Percentiles rank a stretch among this genome's conserved stretches.
Evolutionary conservation across 2,329 filamentous ascomycete genomes (phyloP).

Genomic region (Arthrobotrys megalospora): DNA sequence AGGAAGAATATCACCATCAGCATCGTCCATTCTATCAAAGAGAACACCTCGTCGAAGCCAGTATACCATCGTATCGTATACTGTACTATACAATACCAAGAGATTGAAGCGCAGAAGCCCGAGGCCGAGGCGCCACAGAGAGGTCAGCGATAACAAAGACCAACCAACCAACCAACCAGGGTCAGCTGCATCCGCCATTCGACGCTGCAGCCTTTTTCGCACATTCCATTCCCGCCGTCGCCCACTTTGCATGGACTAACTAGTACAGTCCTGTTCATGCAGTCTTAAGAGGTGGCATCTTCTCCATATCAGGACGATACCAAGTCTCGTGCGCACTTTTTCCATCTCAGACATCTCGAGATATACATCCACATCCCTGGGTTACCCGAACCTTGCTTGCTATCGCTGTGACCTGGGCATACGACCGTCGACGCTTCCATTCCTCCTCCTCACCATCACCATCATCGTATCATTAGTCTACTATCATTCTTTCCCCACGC

Average conservation of each 20-base stretch:
- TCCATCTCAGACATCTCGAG: slow-evolving; percentile 22
- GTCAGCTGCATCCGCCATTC: slow-evolving; percentile 24
- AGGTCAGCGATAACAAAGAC: background rate
- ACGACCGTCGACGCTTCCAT: slow-evolving; percentile 5
- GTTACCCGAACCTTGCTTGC: slow-evolving; percentile 35
- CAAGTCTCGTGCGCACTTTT: slow-evolving; percentile 24
- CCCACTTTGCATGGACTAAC: background rate
- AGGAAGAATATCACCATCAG: background rate
- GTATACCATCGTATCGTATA: too few species aligned
- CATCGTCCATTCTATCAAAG: background rate
- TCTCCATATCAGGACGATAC: background rate
- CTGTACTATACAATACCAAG: too few species aligned
- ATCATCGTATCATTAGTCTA: background rate
- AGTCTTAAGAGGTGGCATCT: slow-evolving; percentile 33
- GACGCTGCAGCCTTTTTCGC: background rate
- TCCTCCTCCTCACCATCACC: background rate
- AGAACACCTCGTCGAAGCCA: background rate
- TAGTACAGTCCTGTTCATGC: slow-evolving; percentile 11
- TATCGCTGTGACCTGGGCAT: slow-evolving; percentile 6
- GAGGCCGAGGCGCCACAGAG: background rate
- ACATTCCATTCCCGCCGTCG: background rate
- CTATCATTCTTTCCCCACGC: slow-evolving; percentile 5
- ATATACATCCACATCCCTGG: too few species aligned
- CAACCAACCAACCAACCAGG: background rate
- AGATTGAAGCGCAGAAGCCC: slow-evolving; percentile 1